A percentile compares a stretch with the other conserved stretches of the same genome.
phyloP scores from a whole-genome alignment of 2,329 filamentous ascomycete genomes.

The Simplicillium aogashimaense region DNA sequence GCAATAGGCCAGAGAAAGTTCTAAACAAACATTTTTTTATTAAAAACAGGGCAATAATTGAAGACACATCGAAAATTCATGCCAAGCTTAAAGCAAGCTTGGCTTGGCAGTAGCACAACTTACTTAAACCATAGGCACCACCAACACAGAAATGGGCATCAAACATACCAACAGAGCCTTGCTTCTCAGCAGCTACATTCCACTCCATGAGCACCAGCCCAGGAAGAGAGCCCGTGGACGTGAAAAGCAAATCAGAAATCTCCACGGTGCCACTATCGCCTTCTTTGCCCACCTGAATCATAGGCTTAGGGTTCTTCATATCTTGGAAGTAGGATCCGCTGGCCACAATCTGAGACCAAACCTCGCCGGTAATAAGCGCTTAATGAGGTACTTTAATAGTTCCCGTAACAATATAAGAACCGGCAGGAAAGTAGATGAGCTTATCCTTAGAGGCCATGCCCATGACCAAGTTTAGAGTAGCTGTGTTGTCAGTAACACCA shows the following conservation, averaged over 20 bases:
- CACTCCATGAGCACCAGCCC: slow-evolving; percentile 64
- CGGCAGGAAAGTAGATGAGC: slow-evolving; percentile 15
- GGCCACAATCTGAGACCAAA: slow-evolving; percentile 57
- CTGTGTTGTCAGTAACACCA: slow-evolving; percentile 24
- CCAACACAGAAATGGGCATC: slow-evolving; percentile 13
- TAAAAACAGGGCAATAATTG: background rate
- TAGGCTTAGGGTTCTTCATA: slow-evolving; percentile 49
- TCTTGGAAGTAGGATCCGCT: slow-evolving; percentile 48
- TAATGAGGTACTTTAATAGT: slow-evolving; percentile 41
- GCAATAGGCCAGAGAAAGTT: slow-evolving; percentile 52
- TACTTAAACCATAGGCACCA: slow-evolving; percentile 2
- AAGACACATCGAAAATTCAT: too few relatives aligned
- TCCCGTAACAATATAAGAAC: slow-evolving; percentile 12
- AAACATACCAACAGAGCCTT: slow-evolving; percentile 27
- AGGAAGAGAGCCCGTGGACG: slow-evolving; percentile 54
- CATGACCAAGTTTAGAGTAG: slow-evolving; percentile 12
- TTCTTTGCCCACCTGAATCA: slow-evolving; percentile 53
- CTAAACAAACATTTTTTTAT: slow-evolving; percentile 37
- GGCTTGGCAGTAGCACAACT: background rate
- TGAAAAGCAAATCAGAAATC: slow-evolving; percentile 59
- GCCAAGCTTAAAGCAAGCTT: too few relatives aligned
- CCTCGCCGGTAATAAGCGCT: slow-evolving; percentile 57
- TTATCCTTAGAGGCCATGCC: background rate
- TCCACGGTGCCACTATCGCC: slow-evolving; percentile 57
- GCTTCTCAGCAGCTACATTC: slow-evolving; percentile 48